Conservation (phyloP, 2,329 filamentous ascomycete genomes). For the Pseudonectria foliicola region DNA sequence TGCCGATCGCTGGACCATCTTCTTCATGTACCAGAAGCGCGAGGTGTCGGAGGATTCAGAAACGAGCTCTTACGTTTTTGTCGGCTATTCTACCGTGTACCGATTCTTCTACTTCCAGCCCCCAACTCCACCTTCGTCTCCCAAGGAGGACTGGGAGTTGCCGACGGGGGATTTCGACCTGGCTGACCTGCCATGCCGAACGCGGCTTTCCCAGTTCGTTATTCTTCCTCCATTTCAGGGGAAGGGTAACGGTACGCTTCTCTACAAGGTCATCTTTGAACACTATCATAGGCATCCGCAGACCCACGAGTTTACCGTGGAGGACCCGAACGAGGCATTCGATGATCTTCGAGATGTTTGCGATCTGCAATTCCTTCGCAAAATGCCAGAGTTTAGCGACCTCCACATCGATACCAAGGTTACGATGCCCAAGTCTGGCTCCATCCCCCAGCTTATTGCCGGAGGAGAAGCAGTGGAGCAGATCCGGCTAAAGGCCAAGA, state of each 20-base stretch:
- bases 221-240: constrained; percentile 83
- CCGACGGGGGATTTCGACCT: constrained; percentile 40
- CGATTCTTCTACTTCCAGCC: constrained; percentile 65
- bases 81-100: constrained; percentile 87
- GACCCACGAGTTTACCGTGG: constrained; percentile 79
- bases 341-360: constrained; percentile 71
- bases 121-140: constrained; percentile 35
- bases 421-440: constrained; percentile 40
- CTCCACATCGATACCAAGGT: constrained; percentile 49
- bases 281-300: constrained; percentile 59
- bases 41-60: constrained; percentile 31
- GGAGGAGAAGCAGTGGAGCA: constrained; percentile 47
- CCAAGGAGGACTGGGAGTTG: constrained; percentile 37
- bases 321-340: constrained; percentile 86
- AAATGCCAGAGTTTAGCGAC: constrained; percentile 48
- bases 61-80: constrained; percentile 65
- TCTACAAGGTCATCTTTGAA: constrained; percentile 76
- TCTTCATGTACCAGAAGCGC: constrained; percentile 70
- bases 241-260: constrained; percentile 67
- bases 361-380: constrained; percentile 60
- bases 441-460: constrained; percentile 47
- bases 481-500: constrained; percentile 59
- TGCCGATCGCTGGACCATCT: constrained; percentile 84
- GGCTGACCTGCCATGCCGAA: constrained; percentile 62
- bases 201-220: constrained; percentile 88